Percentiles rank a stretch among this genome's conserved stretches.
Evolutionary conservation across 2,329 filamentous ascomycete genomes (phyloP).

Genomic region (Stagonosporopsis chrysanthemi): DNA sequence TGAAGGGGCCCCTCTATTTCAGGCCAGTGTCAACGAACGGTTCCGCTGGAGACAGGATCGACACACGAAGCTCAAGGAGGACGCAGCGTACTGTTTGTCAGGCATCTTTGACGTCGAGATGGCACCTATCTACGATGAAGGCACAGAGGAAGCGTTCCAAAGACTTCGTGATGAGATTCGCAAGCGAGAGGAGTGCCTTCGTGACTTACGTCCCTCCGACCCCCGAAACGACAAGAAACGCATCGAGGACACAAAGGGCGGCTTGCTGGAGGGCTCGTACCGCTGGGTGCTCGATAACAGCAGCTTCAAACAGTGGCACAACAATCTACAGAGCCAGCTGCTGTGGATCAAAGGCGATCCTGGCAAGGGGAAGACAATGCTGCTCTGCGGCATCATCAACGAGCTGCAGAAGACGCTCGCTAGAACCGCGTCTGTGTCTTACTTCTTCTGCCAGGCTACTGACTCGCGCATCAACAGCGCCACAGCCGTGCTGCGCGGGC

Average conservation of each 20-base stretch:
- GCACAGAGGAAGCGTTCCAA: constrained; percentile 17
- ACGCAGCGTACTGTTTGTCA: constrained; percentile 19
- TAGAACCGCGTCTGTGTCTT: constrained; percentile 16
- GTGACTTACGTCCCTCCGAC: constrained; percentile 17
- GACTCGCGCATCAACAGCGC: too few relatives aligned
- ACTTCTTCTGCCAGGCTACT: too few relatives aligned
- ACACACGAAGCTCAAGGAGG: constrained; percentile 20
- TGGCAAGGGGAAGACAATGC: constrained; percentile 55
- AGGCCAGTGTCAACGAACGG: neutral
- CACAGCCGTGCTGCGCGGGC: constrained; percentile 52
- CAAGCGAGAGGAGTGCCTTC: constrained; percentile 20
- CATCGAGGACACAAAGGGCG: constrained; percentile 3
- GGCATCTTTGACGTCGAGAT: constrained; percentile 25
- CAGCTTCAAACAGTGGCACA: constrained; percentile 32
- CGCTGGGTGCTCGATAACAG: constrained; percentile 34
- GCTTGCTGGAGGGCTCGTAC: constrained; percentile 16
- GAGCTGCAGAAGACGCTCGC: constrained; percentile 33
- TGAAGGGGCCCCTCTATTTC: neutral
- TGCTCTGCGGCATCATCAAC: constrained; percentile 40
- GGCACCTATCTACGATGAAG: constrained; percentile 19
- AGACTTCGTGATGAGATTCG: constrained; percentile 23
- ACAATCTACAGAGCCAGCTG: constrained; percentile 30
- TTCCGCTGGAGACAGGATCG: constrained; percentile 3
- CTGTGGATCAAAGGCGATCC: too few relatives aligned
- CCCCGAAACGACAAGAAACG: constrained; percentile 18